Evolutionary conservation across 192 early-diverging fungal species (phyloP).

Genomic region (Chytriomyces sp.): DNA sequence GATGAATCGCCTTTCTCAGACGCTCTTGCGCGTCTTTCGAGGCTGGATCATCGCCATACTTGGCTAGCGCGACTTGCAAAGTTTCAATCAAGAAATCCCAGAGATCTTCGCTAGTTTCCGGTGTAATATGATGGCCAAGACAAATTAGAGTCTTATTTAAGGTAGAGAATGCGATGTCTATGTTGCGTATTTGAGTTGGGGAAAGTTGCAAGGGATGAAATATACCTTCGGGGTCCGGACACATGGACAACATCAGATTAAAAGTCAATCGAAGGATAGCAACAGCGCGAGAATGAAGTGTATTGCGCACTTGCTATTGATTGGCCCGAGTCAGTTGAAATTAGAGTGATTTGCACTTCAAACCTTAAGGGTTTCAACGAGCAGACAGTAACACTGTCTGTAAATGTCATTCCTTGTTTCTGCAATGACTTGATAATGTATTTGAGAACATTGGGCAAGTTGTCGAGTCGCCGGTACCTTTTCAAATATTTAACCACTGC

Average conservation of each 20-base stretch:
- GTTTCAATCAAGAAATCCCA: slow-evolving; percentile 35
- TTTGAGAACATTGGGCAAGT: slow-evolving; percentile 61
- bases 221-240: slow-evolving; percentile 19
- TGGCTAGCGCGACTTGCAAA: background rate
- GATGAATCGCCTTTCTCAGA: slow-evolving; percentile 7
- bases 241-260: slow-evolving; percentile 17
- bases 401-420: slow-evolving; percentile 43
- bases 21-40: background rate
- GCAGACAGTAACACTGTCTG: slow-evolving; percentile 77
- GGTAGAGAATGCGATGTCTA: slow-evolving; percentile 31
- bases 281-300: slow-evolving; percentile 58
- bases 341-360: slow-evolving; percentile 84
- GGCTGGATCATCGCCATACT: background rate
- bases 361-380: slow-evolving; percentile 83
- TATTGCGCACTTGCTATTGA: slow-evolving; percentile 50
- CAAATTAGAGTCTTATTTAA: slow-evolving; percentile 36
- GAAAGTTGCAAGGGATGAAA: background rate
- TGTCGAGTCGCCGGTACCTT: slow-evolving; percentile 64
- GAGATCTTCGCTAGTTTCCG: slow-evolving; percentile 33
- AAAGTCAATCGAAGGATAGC: slow-evolving; percentile 38
- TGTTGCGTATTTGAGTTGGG: background rate
- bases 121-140: slow-evolving; percentile 40
- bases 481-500: slow-evolving; percentile 90
- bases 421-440: slow-evolving; percentile 63
- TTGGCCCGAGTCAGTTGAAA: background rate